These are phyloP conservation scores for Trametes sp. DNA, from an alignment of 1,284 basidiomycete genomes.

Conservation along the genomic window DNA sequence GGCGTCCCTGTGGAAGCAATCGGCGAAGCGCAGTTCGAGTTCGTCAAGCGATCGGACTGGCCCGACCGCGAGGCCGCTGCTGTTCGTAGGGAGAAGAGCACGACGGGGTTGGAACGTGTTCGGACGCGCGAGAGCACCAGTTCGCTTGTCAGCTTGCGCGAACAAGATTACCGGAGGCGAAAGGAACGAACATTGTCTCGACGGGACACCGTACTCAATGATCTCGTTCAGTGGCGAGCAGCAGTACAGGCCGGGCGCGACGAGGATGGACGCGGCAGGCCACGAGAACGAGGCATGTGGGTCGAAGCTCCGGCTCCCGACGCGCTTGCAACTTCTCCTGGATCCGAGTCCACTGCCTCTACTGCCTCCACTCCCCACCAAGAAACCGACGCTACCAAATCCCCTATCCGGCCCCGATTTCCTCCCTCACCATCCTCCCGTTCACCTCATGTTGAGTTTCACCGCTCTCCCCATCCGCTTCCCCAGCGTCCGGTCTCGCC, in stretches of 20 bases:
- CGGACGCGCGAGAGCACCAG: conserved; percentile 56
- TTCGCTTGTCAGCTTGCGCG: conserved; percentile 40
- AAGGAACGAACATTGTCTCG: conserved; percentile 49
- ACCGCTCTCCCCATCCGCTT: conserved; percentile 14
- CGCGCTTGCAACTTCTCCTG: conserved; percentile 34
- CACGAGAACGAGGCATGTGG: conserved; percentile 53
- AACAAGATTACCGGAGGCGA: conserved; percentile 44
- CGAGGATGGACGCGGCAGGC: conserved; percentile 58
- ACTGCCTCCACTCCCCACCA: conserved; percentile 40
- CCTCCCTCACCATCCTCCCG: conserved; percentile 53
- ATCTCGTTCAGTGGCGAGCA: conserved; percentile 59
- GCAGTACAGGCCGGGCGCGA: conserved; percentile 52
- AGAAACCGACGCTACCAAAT: conserved; percentile 22
- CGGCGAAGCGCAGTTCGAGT: conserved; percentile 74
- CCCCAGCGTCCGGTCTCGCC: conserved; percentile 25
- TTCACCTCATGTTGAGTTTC: conserved; percentile 43
- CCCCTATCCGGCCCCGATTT: conserved; percentile 51
- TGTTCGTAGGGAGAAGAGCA: conserved; percentile 69
- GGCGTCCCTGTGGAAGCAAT: conserved; percentile 58
- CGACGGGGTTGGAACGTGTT: conserved; percentile 61
- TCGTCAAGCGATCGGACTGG: conserved; percentile 84
- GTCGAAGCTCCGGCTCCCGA: conserved; percentile 32
- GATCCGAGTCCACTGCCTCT: conserved; percentile 37
- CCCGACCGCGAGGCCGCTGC: conserved; percentile 76
- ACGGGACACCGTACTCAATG: conserved; percentile 50